Evolutionary conservation across 148 eudicot species (phyloP), one percentile per base, ranked within the genome.

Genomic region (Heliamphora exappendiculata): DNA sequence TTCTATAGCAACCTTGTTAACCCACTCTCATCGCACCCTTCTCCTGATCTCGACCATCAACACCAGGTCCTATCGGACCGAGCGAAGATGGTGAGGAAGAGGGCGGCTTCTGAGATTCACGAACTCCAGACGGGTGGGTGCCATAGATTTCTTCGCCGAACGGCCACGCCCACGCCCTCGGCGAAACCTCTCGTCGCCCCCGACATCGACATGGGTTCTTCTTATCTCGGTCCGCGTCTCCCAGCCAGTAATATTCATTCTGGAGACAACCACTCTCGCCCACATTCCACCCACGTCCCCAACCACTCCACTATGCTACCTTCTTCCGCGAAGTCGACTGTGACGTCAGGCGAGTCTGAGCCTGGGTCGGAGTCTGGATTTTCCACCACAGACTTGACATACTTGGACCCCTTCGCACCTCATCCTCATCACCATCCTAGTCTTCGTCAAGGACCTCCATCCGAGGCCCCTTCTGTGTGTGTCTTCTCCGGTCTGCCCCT

Each of bases 401-500:
- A 59, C 64, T 47, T 54, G 45, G 68, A 45, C 69, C 67, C 51
- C 67, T 50, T 28, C 55, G 70, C 73, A 1, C 44, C 67, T 45
- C 74, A 31, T 17, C 74, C 68, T 31, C 74, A 47, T 50, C 65
- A 66, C 12, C 80, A 44, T 65, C 33, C n/a, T n/a, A n/a, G n/a
- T 3, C 63, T 67, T 59, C 78, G 62, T 54, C 49, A 33, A 62
- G 22, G 13, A 36, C 70, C 3, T 22, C 64, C 2, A 31, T 59
- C 83, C 0, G 79, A 77, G 41, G 7, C 78, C 24, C 86, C 90
- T 16, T 73, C 93, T 0, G 87, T 92, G 0, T 95, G 98, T 67
- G 94, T 87, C 33, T 95, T 89, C 79, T 95, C 98, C 13, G 98
- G 98, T 7, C 70, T 95, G 29, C 98, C 98, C 3, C 78, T 95